Base-by-base conservation (phyloP, 495 filamentous ascomycete genomes). In the Penicillium atrosanguineum region DNA sequence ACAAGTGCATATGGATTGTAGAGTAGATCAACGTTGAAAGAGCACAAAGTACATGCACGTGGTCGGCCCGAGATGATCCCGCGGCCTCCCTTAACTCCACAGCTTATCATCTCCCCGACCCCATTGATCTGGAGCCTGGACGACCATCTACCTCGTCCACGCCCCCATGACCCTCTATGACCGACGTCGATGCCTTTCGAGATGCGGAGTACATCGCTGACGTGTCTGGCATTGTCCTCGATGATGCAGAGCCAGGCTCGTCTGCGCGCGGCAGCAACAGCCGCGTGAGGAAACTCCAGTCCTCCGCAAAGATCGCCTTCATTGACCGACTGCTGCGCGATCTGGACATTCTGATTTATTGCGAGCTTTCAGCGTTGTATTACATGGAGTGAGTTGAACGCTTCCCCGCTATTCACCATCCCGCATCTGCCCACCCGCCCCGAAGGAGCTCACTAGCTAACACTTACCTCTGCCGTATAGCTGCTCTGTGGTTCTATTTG, bases 301-400 rank as follows among this genome's bases (percentile, higher is more conserved):
- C 64, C 2, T 57, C 68, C 2, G 67, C 69, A 19, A 76, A 74
- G 56, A 73, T 76, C 34, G 75, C 84, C 48, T 84, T 88, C 63
- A 79, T 94, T 51, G 85, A 83, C 59, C 76, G 85, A 46, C 70
- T 95, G 29, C 78, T 89, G 60, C 79, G 81, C 52, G 86, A 83
- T 62, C 74, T 95, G 43, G 91, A 96, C 69, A 86, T 86, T 58
- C 52, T 91, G n/a, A 82, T 91, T 28, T 91, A 90, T 64, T 85
- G 85, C 53, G 82, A 95, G 73, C 75, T 95, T 29, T 88, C 87
- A 37, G 81, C 86, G 38, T 60, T 95, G 52, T 96, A 96, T 72
- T 95, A 94, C 68, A 87, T 95, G 82, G 91, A 96, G 91, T 95
- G 74, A 59, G 87, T 40, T 8, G 34, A 7, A 11, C 29, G 23